Evolutionary conservation across 495 filamentous ascomycete genomes (phyloP), one percentile per base, ranked within the genome.

Genomic region (Zalerion maritima): DNA sequence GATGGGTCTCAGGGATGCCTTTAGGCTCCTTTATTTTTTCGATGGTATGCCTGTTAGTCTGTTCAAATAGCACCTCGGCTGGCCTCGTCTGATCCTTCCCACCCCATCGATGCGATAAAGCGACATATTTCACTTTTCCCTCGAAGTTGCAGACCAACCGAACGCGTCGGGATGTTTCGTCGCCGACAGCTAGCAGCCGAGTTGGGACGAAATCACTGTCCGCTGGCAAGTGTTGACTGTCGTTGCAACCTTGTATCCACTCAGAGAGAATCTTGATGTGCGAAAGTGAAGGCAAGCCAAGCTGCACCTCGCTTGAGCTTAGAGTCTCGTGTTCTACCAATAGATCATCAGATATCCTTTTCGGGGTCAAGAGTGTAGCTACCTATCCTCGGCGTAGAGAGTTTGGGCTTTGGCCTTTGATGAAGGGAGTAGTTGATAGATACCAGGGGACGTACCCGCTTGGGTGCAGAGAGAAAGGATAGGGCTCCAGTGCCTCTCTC

Each of bases 101-200:
- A 14, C 42, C 42, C 42, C 42, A 46, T 9, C 24, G 32, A 21
- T 46, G 40, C 1, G 35, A 40, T 7, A 46, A 36, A 4, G 40
- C 42, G 14, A 40, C 19, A 31, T 42, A 43, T 12, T 21, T 11
- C 14, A 14, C 11, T 18, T 12, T 31, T 18, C n/a, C n/a, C n/a
- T n/a, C n/a, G n/a, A n/a, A n/a, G 10, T 21, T 35, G 1, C 44
- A 31, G 8, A 38, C 24, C 18, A 47, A 22, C 10, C 34, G 31
- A 6, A 34, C 13, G 12, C 23, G 11, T 3, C 21, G 20, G 2
- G 14, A 20, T 8, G 14, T 29, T 7, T 28, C 13, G 7, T 24
- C 24, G 3, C 42, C 46, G 5, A 52, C 41, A 11, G 50, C 44
- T 13, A 52, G 26, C 15, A 52, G 44, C 12, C 49, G 30, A 2